Conservation (phyloP, 805 yeast genomes). For the Isabelozyma rhagii region DNA sequence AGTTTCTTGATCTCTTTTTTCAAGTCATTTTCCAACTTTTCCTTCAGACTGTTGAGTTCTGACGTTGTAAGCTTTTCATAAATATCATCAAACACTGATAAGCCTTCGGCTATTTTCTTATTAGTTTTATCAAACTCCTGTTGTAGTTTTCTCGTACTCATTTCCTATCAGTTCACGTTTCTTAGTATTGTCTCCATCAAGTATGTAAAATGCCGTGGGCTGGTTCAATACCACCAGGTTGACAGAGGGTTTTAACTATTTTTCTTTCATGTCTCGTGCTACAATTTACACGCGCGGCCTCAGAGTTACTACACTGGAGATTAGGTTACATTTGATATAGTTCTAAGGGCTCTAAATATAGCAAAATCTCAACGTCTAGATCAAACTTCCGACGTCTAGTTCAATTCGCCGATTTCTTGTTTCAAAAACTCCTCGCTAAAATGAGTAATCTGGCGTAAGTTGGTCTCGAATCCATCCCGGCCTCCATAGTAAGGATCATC, state of each 20-base stretch:
- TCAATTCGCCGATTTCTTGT: slow-evolving; percentile 35
- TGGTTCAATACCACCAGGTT: background rate
- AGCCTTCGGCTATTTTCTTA: slow-evolving; percentile 87
- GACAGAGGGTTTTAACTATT: background rate
- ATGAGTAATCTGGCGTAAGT: slow-evolving; percentile 70
- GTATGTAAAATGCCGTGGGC: too few relatives aligned
- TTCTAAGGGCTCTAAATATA: too few relatives aligned
- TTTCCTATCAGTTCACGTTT: slow-evolving; percentile 5
- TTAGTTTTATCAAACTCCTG: slow-evolving; percentile 91
- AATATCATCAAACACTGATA: slow-evolving; percentile 76
- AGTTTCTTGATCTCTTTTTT: slow-evolving; percentile 93
- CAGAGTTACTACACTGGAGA: background rate
- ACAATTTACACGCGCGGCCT: background rate
- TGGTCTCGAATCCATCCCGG: slow-evolving; percentile 72
- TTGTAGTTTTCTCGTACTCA: slow-evolving; percentile 46
- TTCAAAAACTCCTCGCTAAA: slow-evolving; percentile 71
- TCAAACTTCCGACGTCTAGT: background rate
- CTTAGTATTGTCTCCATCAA: background rate
- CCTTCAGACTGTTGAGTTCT: slow-evolving; percentile 85
- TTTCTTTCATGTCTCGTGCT: background rate
- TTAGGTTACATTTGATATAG: too few relatives aligned
- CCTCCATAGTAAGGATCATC: slow-evolving; percentile 96
- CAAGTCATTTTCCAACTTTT: slow-evolving; percentile 86
- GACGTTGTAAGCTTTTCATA: slow-evolving; percentile 82
- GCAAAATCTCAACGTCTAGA: too few relatives aligned